Evolutionary conservation across 257 asterid genomes (phyloP), one percentile per base, ranked within the genome.

Genomic region (Leonotis leonurus): DNA sequence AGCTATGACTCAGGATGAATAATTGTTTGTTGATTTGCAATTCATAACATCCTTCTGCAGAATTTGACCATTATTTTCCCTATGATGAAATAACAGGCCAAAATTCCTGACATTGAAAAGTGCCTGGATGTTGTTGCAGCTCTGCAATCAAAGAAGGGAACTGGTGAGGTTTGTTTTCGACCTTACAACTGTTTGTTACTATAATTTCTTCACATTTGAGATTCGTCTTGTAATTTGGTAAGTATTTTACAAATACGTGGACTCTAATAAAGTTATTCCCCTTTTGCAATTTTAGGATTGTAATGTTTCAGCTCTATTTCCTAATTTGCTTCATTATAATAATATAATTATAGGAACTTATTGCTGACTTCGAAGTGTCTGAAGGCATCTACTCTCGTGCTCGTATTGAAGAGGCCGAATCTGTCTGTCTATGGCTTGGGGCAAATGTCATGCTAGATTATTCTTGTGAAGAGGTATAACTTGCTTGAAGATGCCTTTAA

Each of bases 381-480:
- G 98, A 86, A 78, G 98, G 98, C 74, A 91, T 88, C 55, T 88
- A 84, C 73, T 88, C 95, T 43, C 83, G 85, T 55, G 95, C 98
- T 72, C 75, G 79, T 30, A 82, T 86, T 46, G 92, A 86, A 70
- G 94, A 84, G 60, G 75, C 90, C 10, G 87, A 91, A 73, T 91
- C 89, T 63, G 97, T 89, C 63, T 89, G 97, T 70, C 70, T 92
- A 45, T 91, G 98, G 96, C 94, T 90, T 61, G 99, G 97, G 60
- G 99, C 99, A 37, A 92, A 91, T 77, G 96, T 91, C 58, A 88
- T 91, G 98, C 85, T 91, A 53, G 94, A 88, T 75, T 91, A 91
- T 76, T 83, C 96, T 32, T 81, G 82, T 67, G 95, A 82, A 56
- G 96, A 88, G 95, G 98, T 91, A 68, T 52, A 20, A 57, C 39